These are phyloP conservation scores for Theobroma cacao DNA, from an alignment of 345 rosid species.

Conservation along the genomic window DNA sequence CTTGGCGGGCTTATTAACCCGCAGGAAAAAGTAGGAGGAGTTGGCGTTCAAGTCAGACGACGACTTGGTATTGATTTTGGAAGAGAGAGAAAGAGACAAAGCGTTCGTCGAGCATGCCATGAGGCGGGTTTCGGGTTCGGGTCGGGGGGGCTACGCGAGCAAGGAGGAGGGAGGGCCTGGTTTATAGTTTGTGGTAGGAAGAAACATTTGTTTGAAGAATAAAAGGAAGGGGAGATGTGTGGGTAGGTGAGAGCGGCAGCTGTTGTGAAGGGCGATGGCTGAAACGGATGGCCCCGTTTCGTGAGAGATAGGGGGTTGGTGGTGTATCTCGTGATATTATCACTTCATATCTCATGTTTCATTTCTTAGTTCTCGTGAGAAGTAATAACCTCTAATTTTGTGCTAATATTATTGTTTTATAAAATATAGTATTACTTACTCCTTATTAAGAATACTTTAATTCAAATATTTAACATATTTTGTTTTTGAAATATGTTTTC, in stretches of 20 bases:
- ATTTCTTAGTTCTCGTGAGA: not conserved
- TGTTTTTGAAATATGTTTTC: too few relatives aligned
- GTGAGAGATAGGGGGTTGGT: not conserved
- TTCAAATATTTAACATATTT: too few relatives aligned
- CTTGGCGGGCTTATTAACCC: conserved; percentile 28
- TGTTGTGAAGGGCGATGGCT: not conserved
- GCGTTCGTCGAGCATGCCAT: conserved; percentile 57
- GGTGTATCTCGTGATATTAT: not conserved
- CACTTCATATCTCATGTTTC: not conserved
- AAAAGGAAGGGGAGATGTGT: not conserved
- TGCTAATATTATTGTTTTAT: too few relatives aligned
- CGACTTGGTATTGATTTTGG: conserved; percentile 20
- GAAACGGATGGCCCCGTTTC: not conserved
- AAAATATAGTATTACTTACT: too few relatives aligned
- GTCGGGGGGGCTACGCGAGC: not conserved
- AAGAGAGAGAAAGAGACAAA: conserved; percentile 44
- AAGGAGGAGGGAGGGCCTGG: not conserved
- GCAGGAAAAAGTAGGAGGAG: conserved; percentile 16
- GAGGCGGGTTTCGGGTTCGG: conserved; percentile 15
- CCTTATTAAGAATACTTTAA: too few relatives aligned
- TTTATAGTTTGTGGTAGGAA: not conserved
- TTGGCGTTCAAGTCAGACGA: conserved; percentile 19
- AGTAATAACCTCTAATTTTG: too few relatives aligned
- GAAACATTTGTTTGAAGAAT: not conserved
- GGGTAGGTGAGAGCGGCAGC: not conserved